Conservation (phyloP, 2,329 filamentous ascomycete genomes). For the Coniochaeta pulveracea region DNA sequence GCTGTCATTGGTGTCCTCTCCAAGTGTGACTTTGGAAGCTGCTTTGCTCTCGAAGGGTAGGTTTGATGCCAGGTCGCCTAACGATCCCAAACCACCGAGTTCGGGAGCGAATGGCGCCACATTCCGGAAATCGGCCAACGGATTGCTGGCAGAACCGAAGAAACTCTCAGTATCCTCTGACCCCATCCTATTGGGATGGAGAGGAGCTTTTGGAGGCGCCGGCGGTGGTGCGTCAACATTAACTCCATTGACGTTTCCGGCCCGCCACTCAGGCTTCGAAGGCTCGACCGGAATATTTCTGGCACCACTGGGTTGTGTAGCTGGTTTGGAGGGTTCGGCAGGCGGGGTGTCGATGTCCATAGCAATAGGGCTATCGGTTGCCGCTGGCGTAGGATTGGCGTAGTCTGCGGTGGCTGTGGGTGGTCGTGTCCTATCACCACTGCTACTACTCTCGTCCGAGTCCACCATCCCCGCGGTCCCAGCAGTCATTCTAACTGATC, state of each 20-base stretch:
- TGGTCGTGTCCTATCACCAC: conserved; percentile 23
- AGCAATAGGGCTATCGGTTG: conserved; percentile 38
- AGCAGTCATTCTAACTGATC: conserved; percentile 39
- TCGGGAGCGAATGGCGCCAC: conserved; percentile 40
- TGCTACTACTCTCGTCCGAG: conserved; percentile 32
- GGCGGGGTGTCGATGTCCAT: conserved; percentile 50
- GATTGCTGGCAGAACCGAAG: conserved; percentile 21
- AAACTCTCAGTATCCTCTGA: conserved; percentile 47
- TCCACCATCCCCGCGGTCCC: conserved; percentile 33
- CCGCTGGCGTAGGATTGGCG: conserved; percentile 17
- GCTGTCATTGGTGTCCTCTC: no score
- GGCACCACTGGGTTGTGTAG: conserved; percentile 19
- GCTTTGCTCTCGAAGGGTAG: conserved; percentile 45
- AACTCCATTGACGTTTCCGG: conserved; percentile 30
- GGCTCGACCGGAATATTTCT: conserved; percentile 49
- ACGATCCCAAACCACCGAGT: conserved; percentile 37
- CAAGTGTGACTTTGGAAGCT: conserved; percentile 19
- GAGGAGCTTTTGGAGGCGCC: conserved; percentile 2
- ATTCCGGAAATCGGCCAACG: conserved; percentile 42
- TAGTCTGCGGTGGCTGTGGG: conserved; percentile 19
- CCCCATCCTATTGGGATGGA: conserved; percentile 27
- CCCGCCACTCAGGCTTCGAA: conserved; percentile 46
- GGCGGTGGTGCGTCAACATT: no score
- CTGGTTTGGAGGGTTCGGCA: conserved; percentile 10
- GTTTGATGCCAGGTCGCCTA: conserved; percentile 42